A percentile compares a stretch with the other conserved stretches of the same genome.
phyloP scores from a whole-genome alignment of 805 yeast genomes.

The Saturnispora ahearnii region DNA sequence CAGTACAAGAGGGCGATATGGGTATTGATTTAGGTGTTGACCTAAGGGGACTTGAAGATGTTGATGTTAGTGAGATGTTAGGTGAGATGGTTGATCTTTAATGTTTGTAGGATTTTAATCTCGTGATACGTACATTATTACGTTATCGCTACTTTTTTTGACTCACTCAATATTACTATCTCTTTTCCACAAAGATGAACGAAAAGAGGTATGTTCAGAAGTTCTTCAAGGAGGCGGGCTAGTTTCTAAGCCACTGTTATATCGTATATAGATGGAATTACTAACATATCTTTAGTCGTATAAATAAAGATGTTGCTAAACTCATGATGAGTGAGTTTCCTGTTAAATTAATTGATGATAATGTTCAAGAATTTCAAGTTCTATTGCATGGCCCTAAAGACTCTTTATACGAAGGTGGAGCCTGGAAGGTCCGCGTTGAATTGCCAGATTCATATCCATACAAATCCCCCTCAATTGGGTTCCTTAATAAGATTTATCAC shows the following conservation, averaged over 20 bases:
- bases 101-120: neutral
- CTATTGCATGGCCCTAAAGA: constrained; percentile 79
- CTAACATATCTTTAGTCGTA: constrained; percentile 38
- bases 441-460: constrained; percentile 93
- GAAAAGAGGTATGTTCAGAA: constrained; percentile 1
- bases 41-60: neutral
- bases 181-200: neutral
- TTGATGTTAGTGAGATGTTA: constrained; percentile 5
- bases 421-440: constrained; percentile 87
- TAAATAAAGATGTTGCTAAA: constrained; percentile 95
- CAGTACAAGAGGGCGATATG: neutral
- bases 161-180: neutral
- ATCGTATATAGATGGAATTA: neutral
- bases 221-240: neutral
- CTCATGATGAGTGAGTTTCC: constrained; percentile 90
- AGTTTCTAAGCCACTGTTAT: no score
- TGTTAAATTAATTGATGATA: constrained; percentile 64
- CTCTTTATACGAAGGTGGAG: constrained; percentile 83
- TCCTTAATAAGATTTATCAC: constrained; percentile 82
- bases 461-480: constrained; percentile 93
- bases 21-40: constrained; percentile 3
- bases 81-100: constrained; percentile 4
- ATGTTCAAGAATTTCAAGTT: constrained; percentile 79
- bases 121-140: neutral
- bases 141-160: neutral